Percentiles rank a stretch among this genome's conserved stretches.
Evolutionary conservation across 129 eudicot genomes (phyloP).

Genomic region (Rutidosis leptorrhynchoides): DNA sequence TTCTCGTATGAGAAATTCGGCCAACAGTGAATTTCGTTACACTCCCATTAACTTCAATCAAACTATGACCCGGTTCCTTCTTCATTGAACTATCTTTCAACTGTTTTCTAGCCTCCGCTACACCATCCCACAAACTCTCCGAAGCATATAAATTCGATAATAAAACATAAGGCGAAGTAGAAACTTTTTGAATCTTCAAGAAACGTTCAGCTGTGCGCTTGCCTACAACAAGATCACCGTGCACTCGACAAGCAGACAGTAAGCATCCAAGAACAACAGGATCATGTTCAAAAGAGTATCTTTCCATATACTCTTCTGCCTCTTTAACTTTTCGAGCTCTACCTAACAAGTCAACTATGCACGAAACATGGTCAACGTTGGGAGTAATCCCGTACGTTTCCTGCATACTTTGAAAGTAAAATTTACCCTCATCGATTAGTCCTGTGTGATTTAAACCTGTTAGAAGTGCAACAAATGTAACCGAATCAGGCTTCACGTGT

Average conservation of each 20-base stretch:
- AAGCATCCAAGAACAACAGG: conserved; percentile 66
- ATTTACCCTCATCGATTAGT: conserved; percentile 55
- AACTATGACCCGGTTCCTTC: conserved; percentile 70
- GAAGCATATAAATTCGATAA: conserved; percentile 72
- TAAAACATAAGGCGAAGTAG: conserved; percentile 72
- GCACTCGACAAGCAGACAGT: conserved; percentile 66
- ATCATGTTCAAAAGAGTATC: conserved; percentile 47
- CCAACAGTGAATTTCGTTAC: conserved; percentile 60
- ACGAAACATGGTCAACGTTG: conserved; percentile 64
- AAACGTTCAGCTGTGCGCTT: conserved; percentile 47
- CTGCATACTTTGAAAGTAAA: conserved; percentile 45
- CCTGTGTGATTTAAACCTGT: conserved; percentile 77
- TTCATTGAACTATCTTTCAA: conserved; percentile 56
- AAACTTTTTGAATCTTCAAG: conserved; percentile 48
- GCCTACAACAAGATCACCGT: conserved; percentile 52
- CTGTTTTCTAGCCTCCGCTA: conserved; percentile 60
- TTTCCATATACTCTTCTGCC: conserved; percentile 61
- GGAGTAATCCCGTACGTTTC: conserved; percentile 53
- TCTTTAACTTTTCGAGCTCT: conserved; percentile 60
- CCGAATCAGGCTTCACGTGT: conserved; percentile 55
- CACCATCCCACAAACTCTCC: conserved; percentile 63
- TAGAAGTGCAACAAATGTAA: conserved; percentile 63
- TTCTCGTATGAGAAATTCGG: conserved; percentile 52
- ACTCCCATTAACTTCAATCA: conserved; percentile 55
- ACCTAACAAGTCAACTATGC: conserved; percentile 75